A percentile compares a stretch with the other conserved stretches of the same genome.
Evolutionary conservation across 2,329 filamentous ascomycete species (phyloP).

Genomic region (Phialocephala subalpina): DNA sequence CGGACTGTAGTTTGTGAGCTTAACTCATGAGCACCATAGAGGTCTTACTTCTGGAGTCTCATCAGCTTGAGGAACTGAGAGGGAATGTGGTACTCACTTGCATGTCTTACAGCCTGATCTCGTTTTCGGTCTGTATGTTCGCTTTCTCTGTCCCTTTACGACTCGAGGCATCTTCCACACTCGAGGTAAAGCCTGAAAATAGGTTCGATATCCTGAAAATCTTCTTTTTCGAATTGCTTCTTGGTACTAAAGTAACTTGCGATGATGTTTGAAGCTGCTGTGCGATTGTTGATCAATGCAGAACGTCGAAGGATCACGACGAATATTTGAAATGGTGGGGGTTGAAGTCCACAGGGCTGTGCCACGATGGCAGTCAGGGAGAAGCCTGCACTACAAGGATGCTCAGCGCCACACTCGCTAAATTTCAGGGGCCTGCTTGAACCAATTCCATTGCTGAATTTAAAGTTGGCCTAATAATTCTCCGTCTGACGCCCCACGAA

Average conservation of each 20-base stretch:
- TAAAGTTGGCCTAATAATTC: background rate
- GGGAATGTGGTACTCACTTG: conserved; percentile 22
- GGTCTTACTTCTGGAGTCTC: conserved; percentile 1
- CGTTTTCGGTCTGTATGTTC: conserved; percentile 24
- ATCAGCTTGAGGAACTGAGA: background rate
- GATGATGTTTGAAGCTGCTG: too few species aligned
- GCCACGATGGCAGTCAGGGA: background rate
- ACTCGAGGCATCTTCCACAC: conserved; percentile 7
- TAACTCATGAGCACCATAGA: background rate
- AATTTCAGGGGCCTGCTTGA: background rate
- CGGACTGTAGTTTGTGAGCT: conserved; percentile 12
- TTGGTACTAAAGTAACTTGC: too few species aligned
- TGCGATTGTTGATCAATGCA: background rate
- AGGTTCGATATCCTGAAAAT: background rate
- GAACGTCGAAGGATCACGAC: background rate
- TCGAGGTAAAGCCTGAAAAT: background rate
- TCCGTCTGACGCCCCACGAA: conserved; percentile 4
- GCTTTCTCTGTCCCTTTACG: conserved; percentile 18
- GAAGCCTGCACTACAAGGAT: background rate
- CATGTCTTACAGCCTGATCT: conserved; percentile 25
- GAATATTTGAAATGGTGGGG: background rate
- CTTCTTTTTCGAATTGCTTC: background rate
- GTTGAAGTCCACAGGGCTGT: conserved; percentile 2
- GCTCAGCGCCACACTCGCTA: background rate
- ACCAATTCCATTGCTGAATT: background rate